Evolutionary conservation across 2,329 filamentous ascomycete genomes (phyloP), one percentile per base, ranked within the genome.

Genomic region (Sporothrix luriei): DNA sequence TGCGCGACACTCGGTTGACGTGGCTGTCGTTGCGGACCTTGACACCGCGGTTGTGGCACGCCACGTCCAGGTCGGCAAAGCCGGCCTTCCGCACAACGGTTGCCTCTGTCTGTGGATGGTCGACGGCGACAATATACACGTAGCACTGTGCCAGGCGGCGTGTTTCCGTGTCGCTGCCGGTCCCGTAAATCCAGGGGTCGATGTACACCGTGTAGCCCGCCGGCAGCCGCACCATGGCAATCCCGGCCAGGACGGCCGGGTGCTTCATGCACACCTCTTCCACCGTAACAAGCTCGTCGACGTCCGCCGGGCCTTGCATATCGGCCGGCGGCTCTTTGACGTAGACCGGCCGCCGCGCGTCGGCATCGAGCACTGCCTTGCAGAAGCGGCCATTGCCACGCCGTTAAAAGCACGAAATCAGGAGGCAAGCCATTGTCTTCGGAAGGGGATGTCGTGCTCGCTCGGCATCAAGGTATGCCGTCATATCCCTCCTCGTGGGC

Each of bases 141-240:
- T 68, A 69, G 65, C 65, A 69, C 65, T 71, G 70, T 2, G 66
- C 66, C 11, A 59, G 21, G 14, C 70, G 68, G 4, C 54, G 61
- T 14, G 24, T 43, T 9, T 40, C 38, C 5, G 59, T 62, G 3
- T 16, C 57, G 6, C 48, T 13, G 49, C 68, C 68, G 16, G 64
- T 49, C 16, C 57, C 69, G 75, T 87, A 87, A 1, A 84, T 80
- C 85, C 85, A 87, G 0, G 85, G 80, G 73, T 87, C 85, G 49
- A 85, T 80, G 3, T 82, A 78, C 1, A 85, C 82, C 0, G 76
- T 78, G 0, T 82, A 79, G 1, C 78, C 81, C 5, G 77, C 72
- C 0, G 85, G 84, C 0, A 87, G 75, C 0, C 82, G 73, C 3
- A 86, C 75, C 1, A 74, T 74, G 1, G 75, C 65, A 24, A 85